Evolutionary conservation across 139 green algal genomes (phyloP).

Genomic region (Micromonas commoda): DNA sequence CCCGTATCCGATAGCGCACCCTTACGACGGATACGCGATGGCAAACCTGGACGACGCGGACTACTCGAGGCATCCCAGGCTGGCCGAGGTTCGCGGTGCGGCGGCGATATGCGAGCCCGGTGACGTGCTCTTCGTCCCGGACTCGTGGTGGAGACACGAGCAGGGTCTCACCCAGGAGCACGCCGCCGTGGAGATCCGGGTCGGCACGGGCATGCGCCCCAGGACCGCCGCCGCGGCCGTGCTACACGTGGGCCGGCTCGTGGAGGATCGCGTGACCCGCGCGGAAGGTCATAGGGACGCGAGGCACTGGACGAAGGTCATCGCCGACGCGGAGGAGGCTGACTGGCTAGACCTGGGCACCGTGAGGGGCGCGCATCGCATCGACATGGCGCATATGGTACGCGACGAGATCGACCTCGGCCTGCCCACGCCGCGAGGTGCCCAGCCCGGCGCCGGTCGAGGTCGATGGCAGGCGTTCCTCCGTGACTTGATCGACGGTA

Average conservation of each 20-base stretch:
- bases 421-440: background rate
- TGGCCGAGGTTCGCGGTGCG: constrained; percentile 34
- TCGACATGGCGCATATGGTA: constrained; percentile 43
- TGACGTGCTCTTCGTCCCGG: constrained; percentile 54
- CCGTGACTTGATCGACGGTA: constrained; percentile 19
- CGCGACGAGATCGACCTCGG: constrained; percentile 19
- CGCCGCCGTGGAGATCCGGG: background rate
- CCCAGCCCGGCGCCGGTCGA: too few relatives aligned
- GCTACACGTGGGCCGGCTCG: constrained; percentile 39
- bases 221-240: background rate
- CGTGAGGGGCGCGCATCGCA: constrained; percentile 48
- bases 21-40: constrained; percentile 68
- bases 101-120: constrained; percentile 45
- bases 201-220: background rate
- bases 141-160: constrained; percentile 24
- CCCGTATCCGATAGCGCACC: constrained; percentile 64
- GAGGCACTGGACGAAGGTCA: constrained; percentile 49
- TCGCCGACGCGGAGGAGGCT: constrained; percentile 47
- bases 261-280: background rate
- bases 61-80: constrained; percentile 43
- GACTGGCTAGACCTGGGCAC: constrained; percentile 50
- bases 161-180: constrained; percentile 38
- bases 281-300: constrained; percentile 41
- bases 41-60: constrained; percentile 55
- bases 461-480: constrained; percentile 17